Evolutionary conservation across 805 yeast species (phyloP).

Genomic region (Yueomyces sinensis): DNA sequence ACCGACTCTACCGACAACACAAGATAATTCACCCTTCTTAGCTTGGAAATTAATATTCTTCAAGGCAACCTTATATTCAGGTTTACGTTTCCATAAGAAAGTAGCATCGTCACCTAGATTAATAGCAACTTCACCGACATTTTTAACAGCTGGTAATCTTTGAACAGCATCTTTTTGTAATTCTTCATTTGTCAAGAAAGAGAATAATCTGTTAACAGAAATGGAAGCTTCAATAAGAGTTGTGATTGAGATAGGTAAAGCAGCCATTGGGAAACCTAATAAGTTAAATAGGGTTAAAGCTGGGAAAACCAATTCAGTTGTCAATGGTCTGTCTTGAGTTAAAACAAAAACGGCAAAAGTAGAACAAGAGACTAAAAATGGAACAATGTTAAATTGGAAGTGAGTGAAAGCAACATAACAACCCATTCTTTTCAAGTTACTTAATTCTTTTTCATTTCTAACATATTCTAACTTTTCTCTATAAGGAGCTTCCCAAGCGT

Average conservation of each 20-base stretch:
- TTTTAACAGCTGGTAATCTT: slow-evolving; percentile 29
- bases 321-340: slow-evolving; percentile 47
- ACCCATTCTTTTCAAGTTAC: slow-evolving; percentile 64
- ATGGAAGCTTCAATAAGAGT: slow-evolving; percentile 81
- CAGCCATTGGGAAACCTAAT: slow-evolving; percentile 82
- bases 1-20: slow-evolving; percentile 86
- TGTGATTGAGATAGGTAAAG: slow-evolving; percentile 82
- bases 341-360: slow-evolving; percentile 75
- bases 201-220: slow-evolving; percentile 59
- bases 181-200: slow-evolving; percentile 64
- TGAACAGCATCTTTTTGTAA: slow-evolving; percentile 64
- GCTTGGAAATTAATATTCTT: slow-evolving; percentile 49
- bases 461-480: slow-evolving; percentile 59
- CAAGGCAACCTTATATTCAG: slow-evolving; percentile 55
- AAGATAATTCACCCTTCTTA: slow-evolving; percentile 63
- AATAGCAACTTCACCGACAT: slow-evolving; percentile 56
- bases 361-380: slow-evolving; percentile 77
- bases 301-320: slow-evolving; percentile 86
- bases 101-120: slow-evolving; percentile 47
- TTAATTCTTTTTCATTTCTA: slow-evolving; percentile 78
- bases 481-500: slow-evolving; percentile 92
- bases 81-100: slow-evolving; percentile 66
- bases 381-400: slow-evolving; percentile 76
- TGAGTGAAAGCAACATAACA: slow-evolving; percentile 52
- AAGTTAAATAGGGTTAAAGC: slow-evolving; percentile 81